Evolutionary conservation across 2,329 filamentous ascomycete species (phyloP).

Genomic region (Penicillium brevicompactum): DNA sequence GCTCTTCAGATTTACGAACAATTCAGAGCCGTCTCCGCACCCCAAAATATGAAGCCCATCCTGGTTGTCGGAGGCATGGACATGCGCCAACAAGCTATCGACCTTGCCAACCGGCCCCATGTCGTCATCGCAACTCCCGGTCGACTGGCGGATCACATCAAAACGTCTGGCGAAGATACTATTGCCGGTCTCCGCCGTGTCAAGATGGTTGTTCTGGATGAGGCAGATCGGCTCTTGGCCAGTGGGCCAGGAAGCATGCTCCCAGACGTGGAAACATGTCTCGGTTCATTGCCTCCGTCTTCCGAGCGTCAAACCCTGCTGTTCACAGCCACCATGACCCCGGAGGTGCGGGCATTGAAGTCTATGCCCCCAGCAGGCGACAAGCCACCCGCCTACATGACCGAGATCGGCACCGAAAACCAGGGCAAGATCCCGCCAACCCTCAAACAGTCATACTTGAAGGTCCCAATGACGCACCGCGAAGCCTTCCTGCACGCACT

Average conservation of each 20-base stretch:
- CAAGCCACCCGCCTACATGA: conserved; percentile 80
- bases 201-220: conserved; percentile 87
- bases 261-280: conserved; percentile 87
- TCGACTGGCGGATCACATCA: conserved; percentile 89
- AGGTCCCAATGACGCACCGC: conserved; percentile 87
- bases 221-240: conserved; percentile 85
- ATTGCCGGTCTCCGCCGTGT: conserved; percentile 77
- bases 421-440: conserved; percentile 77
- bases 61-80: conserved; percentile 92
- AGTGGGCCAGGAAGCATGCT: conserved; percentile 82
- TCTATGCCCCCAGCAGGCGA: conserved; percentile 69
- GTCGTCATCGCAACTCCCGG: conserved; percentile 94
- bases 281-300: conserved; percentile 77
- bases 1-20: conserved; percentile 97
- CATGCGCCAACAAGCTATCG: conserved; percentile 87
- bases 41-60: conserved; percentile 81
- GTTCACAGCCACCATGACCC: conserved; percentile 94
- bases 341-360: conserved; percentile 86
- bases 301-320: conserved; percentile 84
- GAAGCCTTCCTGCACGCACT: conserved; percentile 94
- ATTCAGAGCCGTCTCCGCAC: conserved; percentile 86
- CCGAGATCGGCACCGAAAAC: conserved; percentile 72
- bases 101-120: conserved; percentile 78
- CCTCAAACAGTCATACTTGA: conserved; percentile 80
- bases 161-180: conserved; percentile 87